A percentile compares a stretch with the other conserved stretches of the same genome.
These are phyloP conservation scores for Sutorius eximius DNA, from an alignment of 1,284 basidiomycete species.

Conservation along the genomic window DNA sequence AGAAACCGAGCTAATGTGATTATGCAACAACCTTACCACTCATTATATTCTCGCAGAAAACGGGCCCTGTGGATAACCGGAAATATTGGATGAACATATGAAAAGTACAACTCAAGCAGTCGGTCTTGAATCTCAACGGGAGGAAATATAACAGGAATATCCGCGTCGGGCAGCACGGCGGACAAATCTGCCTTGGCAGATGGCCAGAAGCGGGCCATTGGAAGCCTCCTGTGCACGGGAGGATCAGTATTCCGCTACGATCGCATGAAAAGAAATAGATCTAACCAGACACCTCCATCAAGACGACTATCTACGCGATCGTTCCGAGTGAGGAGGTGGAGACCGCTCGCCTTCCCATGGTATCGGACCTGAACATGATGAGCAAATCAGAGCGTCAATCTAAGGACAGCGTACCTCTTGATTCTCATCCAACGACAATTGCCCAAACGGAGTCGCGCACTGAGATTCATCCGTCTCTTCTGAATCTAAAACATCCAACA, in stretches of 20 bases:
- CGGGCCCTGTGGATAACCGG: conserved; percentile 72
- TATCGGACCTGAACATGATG: conserved; percentile 59
- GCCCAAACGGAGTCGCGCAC: conserved; percentile 53
- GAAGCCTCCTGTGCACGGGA: conserved; percentile 57
- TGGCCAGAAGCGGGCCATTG: conserved; percentile 76
- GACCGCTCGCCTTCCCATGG: conserved; percentile 72
- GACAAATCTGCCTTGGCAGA: conserved; percentile 41
- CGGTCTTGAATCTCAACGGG: conserved; percentile 59
- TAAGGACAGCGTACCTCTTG: conserved; percentile 52
- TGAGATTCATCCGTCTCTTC: conserved; percentile 29
- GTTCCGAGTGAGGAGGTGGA: conserved; percentile 70
- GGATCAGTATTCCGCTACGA: conserved; percentile 2
- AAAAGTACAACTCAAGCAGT: conserved; percentile 75
- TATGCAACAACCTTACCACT: conserved; percentile 43
- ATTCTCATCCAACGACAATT: conserved; percentile 81
- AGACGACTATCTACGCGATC: conserved; percentile 66
- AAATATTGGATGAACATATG: conserved; percentile 76
- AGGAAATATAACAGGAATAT: conserved; percentile 53
- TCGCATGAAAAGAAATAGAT: conserved; percentile 1
- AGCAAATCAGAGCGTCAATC: conserved; percentile 5
- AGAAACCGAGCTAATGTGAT: neutral
- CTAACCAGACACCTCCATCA: conserved; percentile 74
- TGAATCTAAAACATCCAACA: conserved; percentile 15
- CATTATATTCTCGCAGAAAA: conserved; percentile 66
- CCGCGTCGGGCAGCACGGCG: conserved; percentile 42